Base-by-base conservation (phyloP, 2,329 filamentous ascomycete genomes). In the Cyphellophora europaea region DNA sequence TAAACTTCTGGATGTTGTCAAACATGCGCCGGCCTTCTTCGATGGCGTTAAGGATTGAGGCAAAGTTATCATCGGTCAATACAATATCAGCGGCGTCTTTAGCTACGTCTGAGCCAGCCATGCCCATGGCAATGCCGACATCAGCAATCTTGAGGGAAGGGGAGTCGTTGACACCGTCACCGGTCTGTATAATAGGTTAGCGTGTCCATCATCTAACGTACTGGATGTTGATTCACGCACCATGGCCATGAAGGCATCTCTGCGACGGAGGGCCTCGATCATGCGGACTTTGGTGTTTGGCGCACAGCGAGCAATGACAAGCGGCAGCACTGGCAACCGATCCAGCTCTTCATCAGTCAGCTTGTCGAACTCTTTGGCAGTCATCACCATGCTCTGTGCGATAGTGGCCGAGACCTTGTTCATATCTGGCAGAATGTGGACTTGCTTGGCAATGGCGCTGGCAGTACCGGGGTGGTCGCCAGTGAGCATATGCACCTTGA, bases 1-100 rank as follows among this genome's bases (percentile, higher is more conserved):
- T 78, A 51, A 91, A 91, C 51, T 89, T 91, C 53, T 91, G 83
- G 44, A 91, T 87, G 50, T 91, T 91, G 59, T 89, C 83, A 51
- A 88, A 89, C 66, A 89, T 89, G 46, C 84, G 75, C 3, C 85
- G 77, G 18, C 85, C 85, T 59, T 91, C 82, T 49, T 84, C 80
- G 47, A 91, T 84, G 5, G 83, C 84, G 27, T 84, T 75, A 12
- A 91, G 78, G 42, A 93, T 91, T 0, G 79, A 84, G 48, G 86
- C 83, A 59, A 93, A 93, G 62, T 89, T 88, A 62, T 91, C 84
- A 51, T 89, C 82, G 0, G 81, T 77, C n/a, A 83, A 59, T 10
- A 82, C 74, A 37, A 83, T 76, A 46, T 82, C 56, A 47, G 84
- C 66, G 54, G 71, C 56, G 45, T 62, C 59, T 58, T 91, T 93